Evolutionary conservation across 2,329 filamentous ascomycete genomes (phyloP).

Genomic region (Beauveria brongniartii): DNA sequence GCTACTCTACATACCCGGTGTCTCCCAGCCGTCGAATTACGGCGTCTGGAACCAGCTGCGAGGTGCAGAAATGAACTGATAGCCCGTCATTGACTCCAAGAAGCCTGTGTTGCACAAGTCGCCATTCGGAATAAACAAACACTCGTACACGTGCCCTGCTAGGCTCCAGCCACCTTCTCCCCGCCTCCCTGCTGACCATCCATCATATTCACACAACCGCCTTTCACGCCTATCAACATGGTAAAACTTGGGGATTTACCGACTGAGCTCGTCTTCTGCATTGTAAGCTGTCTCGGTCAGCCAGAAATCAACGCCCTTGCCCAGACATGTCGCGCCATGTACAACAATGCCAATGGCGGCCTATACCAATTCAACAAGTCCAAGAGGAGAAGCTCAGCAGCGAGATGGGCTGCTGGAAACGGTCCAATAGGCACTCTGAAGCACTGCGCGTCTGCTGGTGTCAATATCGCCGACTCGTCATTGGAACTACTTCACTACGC

Average conservation of each 20-base stretch:
- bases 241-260: neutral
- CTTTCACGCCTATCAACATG: neutral
- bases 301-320: neutral
- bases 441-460: neutral
- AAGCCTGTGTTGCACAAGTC: neutral
- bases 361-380: conserved; percentile 2
- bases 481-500: conserved; percentile 10
- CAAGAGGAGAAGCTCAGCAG: neutral
- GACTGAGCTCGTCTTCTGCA: neutral
- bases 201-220: neutral
- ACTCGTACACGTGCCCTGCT: neutral
- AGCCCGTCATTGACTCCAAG: neutral
- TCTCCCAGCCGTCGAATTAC: neutral
- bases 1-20: neutral
- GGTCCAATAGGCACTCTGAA: neutral
- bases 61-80: neutral
- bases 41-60: neutral
- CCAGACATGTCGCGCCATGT: neutral
- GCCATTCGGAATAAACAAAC: neutral
- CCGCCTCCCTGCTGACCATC: neutral
- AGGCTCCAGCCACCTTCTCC: neutral
- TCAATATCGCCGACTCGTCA: neutral
- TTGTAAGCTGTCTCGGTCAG: neutral
- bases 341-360: neutral
- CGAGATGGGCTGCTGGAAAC: neutral